Evolutionary conservation across 2,329 filamentous ascomycete genomes (phyloP).

Genomic region (Ceratocystis destructans): DNA sequence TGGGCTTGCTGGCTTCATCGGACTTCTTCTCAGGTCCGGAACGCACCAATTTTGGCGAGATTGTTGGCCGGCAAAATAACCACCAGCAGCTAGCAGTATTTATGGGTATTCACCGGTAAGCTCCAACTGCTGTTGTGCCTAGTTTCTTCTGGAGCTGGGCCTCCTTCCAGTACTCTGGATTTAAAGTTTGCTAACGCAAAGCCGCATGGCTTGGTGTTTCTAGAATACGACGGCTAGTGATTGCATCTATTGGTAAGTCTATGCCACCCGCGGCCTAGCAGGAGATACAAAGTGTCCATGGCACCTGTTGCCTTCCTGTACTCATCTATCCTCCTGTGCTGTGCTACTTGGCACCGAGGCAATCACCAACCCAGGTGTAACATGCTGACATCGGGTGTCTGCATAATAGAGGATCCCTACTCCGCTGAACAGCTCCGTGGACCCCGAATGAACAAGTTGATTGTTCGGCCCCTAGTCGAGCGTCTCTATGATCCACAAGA

Average conservation of each 20-base stretch:
- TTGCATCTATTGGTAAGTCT: slow-evolving; percentile 20
- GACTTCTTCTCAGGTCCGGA: slow-evolving; percentile 11
- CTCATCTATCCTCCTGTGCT: not conserved
- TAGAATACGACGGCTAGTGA: slow-evolving; percentile 20
- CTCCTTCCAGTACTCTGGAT: not conserved
- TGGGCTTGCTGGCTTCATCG: slow-evolving; percentile 7
- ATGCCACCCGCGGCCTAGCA: not conserved
- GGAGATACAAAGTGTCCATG: not conserved
- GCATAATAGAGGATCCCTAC: slow-evolving; percentile 26
- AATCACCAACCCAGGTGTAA: not conserved
- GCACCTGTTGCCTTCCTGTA: not conserved
- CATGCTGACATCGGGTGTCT: not conserved
- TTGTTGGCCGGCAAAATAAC: slow-evolving; percentile 7
- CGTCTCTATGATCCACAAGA: slow-evolving; percentile 48
- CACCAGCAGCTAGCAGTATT: slow-evolving; percentile 18
- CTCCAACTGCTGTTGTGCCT: not conserved
- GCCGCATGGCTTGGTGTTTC: not conserved
- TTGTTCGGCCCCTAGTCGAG: slow-evolving; percentile 51
- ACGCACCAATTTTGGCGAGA: slow-evolving; percentile 16
- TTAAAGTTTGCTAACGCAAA: not conserved
- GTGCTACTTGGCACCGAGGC: not conserved
- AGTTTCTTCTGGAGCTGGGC: no score
- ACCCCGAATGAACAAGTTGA: slow-evolving; percentile 48
- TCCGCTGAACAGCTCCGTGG: slow-evolving; percentile 47
- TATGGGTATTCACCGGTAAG: slow-evolving; percentile 20